Percentiles rank a stretch among this genome's conserved stretches.
phyloP scores from a whole-genome alignment of 202 grass and related monocot genomes.

The Zizania palustris region DNA sequence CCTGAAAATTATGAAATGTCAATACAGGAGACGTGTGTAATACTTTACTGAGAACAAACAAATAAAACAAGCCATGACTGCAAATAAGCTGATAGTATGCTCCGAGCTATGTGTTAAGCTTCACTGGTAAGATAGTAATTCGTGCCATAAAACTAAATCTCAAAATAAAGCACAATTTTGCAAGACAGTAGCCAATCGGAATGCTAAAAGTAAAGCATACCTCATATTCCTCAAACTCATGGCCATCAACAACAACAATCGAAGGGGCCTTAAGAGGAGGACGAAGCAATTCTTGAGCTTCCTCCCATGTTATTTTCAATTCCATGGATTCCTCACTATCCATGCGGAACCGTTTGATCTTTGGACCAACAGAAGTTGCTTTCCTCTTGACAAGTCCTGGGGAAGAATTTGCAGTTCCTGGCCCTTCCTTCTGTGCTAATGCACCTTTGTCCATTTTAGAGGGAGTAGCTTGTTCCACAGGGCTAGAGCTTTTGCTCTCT shows the following conservation, averaged over 20 bases:
- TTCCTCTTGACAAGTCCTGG: constrained; percentile 76
- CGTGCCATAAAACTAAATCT: constrained; percentile 15
- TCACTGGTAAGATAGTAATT: neutral
- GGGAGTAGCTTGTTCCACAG: constrained; percentile 49
- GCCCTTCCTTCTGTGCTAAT: constrained; percentile 70
- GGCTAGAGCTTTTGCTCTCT: constrained; percentile 55
- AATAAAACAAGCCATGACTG: neutral
- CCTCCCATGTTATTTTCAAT: constrained; percentile 97
- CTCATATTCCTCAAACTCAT: constrained; percentile 98
- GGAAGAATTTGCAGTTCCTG: constrained; percentile 47
- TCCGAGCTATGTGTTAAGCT: neutral
- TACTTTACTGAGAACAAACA: constrained; percentile 7
- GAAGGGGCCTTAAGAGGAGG: constrained; percentile 76
- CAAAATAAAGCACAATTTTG: neutral
- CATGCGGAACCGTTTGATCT: constrained; percentile 86
- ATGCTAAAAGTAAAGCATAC: constrained; percentile 44
- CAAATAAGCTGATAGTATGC: constrained; percentile 17
- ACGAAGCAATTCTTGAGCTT: constrained; percentile 89
- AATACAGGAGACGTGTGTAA: constrained; percentile 17
- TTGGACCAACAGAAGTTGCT: constrained; percentile 67
- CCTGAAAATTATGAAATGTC: constrained; percentile 63
- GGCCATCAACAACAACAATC: constrained; percentile 75
- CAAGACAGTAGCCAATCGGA: neutral
- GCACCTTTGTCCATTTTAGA: constrained; percentile 52
- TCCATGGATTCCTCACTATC: constrained; percentile 98